Conservation (phyloP, 257 asterid species). For the Solanum rostratum region DNA sequence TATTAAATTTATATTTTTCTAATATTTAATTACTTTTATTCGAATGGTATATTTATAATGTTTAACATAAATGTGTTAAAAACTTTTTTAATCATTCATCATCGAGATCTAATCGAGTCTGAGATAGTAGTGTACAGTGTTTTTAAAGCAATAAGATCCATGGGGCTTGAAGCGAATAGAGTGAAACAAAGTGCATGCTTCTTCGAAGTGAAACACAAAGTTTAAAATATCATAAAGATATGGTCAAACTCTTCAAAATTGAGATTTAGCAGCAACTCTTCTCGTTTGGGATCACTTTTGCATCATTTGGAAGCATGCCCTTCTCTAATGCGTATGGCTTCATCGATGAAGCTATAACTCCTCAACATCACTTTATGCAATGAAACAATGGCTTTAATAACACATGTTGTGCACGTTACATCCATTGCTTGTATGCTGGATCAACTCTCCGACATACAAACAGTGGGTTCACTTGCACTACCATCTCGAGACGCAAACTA, state of each 20-base stretch:
- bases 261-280: neutral
- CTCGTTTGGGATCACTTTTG: neutral
- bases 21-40: neutral
- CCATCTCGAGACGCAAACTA: neutral
- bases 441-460: neutral
- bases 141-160: neutral
- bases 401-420: neutral
- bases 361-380: neutral
- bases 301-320: neutral
- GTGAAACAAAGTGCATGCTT: neutral
- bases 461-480: neutral
- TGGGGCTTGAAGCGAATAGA: neutral
- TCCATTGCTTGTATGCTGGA: neutral
- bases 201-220: neutral
- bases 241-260: neutral
- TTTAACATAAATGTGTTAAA: neutral
- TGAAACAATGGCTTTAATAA: neutral
- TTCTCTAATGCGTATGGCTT: neutral
- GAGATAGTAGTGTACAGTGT: neutral
- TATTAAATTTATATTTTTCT: neutral
- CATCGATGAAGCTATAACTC: neutral
- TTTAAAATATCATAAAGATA: neutral
- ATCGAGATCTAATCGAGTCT: neutral
- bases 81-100: too few species aligned
- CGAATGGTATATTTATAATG: neutral